These are phyloP conservation scores for Mimosa bimucronata DNA, from an alignment of 306 rosid genomes.

Conservation along the genomic window DNA sequence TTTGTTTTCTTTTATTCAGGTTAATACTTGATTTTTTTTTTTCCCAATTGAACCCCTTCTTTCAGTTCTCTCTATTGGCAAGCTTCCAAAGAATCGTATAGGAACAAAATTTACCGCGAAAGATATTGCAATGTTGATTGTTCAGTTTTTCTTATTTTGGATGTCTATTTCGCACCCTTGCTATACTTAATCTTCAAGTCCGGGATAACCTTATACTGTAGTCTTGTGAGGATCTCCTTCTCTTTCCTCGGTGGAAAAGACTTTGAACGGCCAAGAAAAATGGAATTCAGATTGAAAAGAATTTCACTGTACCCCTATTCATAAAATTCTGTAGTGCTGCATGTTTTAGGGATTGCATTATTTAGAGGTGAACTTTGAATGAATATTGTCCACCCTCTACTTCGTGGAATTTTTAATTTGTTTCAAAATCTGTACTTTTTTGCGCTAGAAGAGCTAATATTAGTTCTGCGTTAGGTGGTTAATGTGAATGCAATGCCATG, in stretches of 20 bases:
- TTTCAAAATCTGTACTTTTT: neutral
- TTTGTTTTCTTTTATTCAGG: conserved; percentile 15
- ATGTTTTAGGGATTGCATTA: neutral
- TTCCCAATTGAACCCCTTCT: neutral
- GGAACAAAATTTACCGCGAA: neutral
- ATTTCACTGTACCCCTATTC: neutral
- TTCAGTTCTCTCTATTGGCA: conserved; percentile 14
- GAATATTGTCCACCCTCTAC: neutral
- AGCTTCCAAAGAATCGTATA: neutral
- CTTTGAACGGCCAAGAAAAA: conserved; percentile 2
- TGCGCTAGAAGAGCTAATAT: neutral
- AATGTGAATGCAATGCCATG: neutral
- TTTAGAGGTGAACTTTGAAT: neutral
- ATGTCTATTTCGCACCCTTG: neutral
- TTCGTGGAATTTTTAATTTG: neutral
- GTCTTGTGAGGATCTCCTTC: neutral
- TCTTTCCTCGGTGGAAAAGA: neutral
- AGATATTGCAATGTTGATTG: neutral
- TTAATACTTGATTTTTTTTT: neutral
- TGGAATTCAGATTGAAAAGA: conserved; percentile 17
- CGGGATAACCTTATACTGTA: neutral
- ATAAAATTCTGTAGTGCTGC: neutral
- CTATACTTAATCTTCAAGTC: neutral
- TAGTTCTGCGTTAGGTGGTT: neutral
- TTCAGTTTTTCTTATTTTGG: neutral